Base-by-base conservation (phyloP, 1,139 yeast species). In the Kluyveromyces marxianus region DNA sequence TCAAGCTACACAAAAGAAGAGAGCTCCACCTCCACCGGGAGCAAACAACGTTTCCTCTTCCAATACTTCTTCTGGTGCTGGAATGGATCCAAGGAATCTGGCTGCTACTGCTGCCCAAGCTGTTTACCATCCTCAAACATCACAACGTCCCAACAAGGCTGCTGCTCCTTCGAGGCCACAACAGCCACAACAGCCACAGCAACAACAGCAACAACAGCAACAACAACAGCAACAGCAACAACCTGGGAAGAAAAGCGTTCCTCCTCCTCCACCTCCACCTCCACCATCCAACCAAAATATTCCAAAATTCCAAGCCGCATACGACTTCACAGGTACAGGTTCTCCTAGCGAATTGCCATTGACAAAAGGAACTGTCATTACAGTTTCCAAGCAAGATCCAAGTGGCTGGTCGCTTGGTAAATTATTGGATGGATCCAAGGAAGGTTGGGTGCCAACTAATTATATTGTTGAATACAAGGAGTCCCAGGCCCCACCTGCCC, bases 391-490 rank as follows among this genome's bases (percentile, higher is more conserved):
- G 57, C 76, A 81, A 52, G 86, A 81, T 52, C 76, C 79, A 33
- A 87, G 87, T 58, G 97, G 96, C 3, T 90, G 97, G 97, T 90
- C 95, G 54, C 71, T 92, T 50, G 97, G 89, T 4, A 86, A 84
- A 63, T 72, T 79, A 25, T 66, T 83, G 50, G 90, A 85, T 57
- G 92, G 85, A 41, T 62, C 82, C 2, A 77, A 71, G 47, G 95
- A 90, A 65, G 99, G 98, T 3, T 94, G 98, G 98, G 92, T 95
- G 7, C 99, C 99, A 8, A 83, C 94, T 31, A 86, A 94, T 25
- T 94, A 90, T 62, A 79, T 92, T 58, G 81, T 79, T 46, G 85
- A 83, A 57, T 77, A 53, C 45, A 48, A 49, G 77, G 63, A 75
- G 59, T 35, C 54, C 48, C 3, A 39, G 48, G 26, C 8, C 64